Conservation (phyloP, 305 asterid genomes). For the Euphrasia arctica region DNA sequence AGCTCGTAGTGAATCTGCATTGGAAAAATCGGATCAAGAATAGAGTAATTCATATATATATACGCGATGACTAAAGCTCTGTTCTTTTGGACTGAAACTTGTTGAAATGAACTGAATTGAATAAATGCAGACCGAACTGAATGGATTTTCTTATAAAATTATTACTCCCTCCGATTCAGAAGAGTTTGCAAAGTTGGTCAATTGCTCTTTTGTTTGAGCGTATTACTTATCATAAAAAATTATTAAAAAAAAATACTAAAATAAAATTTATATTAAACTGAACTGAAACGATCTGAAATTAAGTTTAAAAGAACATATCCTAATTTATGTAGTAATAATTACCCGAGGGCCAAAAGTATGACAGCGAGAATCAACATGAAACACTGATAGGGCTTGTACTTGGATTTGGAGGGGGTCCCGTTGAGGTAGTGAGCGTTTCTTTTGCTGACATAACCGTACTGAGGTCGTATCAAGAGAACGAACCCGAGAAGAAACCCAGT, state of each 20-base stretch:
- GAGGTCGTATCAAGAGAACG: constrained; percentile 78
- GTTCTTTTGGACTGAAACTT: too few species aligned
- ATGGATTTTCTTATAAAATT: too few species aligned
- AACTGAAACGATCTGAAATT: too few species aligned
- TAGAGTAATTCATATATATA: background rate
- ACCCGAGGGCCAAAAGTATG: constrained; percentile 47
- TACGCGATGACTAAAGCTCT: background rate
- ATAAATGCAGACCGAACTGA: too few species aligned
- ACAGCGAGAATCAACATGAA: constrained; percentile 39
- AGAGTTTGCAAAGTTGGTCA: too few species aligned
- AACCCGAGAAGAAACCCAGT: constrained; percentile 82
- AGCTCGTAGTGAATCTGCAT: constrained; percentile 47
- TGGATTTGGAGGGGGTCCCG: constrained; percentile 38
- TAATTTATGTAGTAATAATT: constrained; percentile 25
- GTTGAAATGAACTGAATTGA: too few species aligned
- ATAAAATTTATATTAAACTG: too few species aligned
- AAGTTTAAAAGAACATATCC: too few species aligned
- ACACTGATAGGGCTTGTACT: constrained; percentile 66
- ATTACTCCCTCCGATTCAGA: too few species aligned
- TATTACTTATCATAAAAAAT: too few species aligned
- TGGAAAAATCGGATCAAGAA: background rate
- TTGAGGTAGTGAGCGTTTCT: constrained; percentile 37
- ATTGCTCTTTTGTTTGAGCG: too few species aligned
- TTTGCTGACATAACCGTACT: constrained; percentile 57
- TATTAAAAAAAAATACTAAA: too few species aligned